Percentiles rank a stretch among this genome's conserved stretches.
These are phyloP conservation scores for Apiotrichum akiyoshidainum DNA, from an alignment of 1,284 basidiomycete genomes.

Conservation along the genomic window DNA sequence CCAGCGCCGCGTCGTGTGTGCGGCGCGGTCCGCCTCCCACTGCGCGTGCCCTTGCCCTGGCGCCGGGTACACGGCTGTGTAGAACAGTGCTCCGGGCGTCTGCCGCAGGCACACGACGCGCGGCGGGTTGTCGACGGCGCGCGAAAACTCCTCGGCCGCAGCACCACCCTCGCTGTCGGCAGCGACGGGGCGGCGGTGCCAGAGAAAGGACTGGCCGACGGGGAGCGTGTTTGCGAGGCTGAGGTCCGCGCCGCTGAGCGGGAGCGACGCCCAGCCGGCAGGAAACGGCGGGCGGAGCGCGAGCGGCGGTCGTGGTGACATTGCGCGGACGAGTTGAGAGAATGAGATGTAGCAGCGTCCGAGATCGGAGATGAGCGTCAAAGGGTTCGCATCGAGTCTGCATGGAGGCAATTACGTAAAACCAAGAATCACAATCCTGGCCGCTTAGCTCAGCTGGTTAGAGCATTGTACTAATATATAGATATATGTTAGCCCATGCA, in stretches of 20 bases:
- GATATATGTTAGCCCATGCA: too few species aligned
- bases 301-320: background rate
- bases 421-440: too few species aligned
- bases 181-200: slow-evolving; percentile 34
- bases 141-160: slow-evolving; percentile 41
- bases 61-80: slow-evolving; percentile 63
- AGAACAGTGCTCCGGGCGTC: slow-evolving; percentile 64
- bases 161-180: slow-evolving; percentile 7
- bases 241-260: slow-evolving; percentile 34
- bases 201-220: slow-evolving; percentile 49
- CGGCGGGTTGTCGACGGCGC: slow-evolving; percentile 40
- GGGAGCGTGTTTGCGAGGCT: slow-evolving; percentile 47
- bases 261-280: slow-evolving; percentile 34
- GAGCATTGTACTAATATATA: too few species aligned
- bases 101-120: slow-evolving; percentile 81
- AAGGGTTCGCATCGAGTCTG: too few species aligned
- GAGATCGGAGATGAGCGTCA: too few species aligned
- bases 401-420: too few species aligned
- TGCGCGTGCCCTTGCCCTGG: slow-evolving; percentile 4
- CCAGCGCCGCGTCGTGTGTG: slow-evolving; percentile 68
- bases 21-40: slow-evolving; percentile 48
- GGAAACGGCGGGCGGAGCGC: slow-evolving; percentile 38
- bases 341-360: too few species aligned
- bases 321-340: too few species aligned
- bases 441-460: too few species aligned